phyloP scores from a whole-genome alignment of 352 stramenopile species.

The Phytopythium aichiense region DNA sequence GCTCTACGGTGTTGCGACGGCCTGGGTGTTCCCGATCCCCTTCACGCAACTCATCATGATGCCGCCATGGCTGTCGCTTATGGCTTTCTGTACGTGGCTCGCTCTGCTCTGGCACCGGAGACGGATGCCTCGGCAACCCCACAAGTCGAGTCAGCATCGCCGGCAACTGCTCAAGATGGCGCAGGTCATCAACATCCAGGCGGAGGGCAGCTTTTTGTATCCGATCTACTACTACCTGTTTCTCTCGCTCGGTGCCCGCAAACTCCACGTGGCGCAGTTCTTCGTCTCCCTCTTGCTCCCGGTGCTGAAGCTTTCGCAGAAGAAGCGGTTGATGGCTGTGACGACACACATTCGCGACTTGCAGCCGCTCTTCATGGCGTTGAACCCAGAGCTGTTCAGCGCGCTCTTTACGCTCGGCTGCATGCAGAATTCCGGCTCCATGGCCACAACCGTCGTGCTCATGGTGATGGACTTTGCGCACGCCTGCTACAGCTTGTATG shows the following conservation, averaged over 20 bases:
- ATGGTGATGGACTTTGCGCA: constrained; percentile 4
- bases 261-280: constrained; percentile 2
- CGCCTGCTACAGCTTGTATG: constrained; percentile 1
- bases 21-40: constrained; percentile 2
- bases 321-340: constrained; percentile 6
- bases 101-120: not conserved
- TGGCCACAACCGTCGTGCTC: not conserved
- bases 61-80: constrained; percentile 1
- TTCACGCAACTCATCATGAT: constrained; percentile 6
- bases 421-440: constrained; percentile 6
- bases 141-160: not conserved
- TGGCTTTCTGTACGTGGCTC: not conserved
- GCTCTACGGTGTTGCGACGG: not conserved
- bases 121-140: not conserved
- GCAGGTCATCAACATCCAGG: not conserved
- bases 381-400: constrained; percentile 8
- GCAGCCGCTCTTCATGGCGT: constrained; percentile 7
- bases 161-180: not conserved
- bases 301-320: not conserved
- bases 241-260: not conserved
- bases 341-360: not conserved
- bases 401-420: constrained; percentile 4
- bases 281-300: constrained; percentile 6
- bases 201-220: constrained; percentile 1
- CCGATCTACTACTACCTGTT: constrained; percentile 6